These are phyloP conservation scores for Rhodotorula paludigena DNA, from an alignment of 768 basidiomycete genomes.

Conservation along the genomic window DNA sequence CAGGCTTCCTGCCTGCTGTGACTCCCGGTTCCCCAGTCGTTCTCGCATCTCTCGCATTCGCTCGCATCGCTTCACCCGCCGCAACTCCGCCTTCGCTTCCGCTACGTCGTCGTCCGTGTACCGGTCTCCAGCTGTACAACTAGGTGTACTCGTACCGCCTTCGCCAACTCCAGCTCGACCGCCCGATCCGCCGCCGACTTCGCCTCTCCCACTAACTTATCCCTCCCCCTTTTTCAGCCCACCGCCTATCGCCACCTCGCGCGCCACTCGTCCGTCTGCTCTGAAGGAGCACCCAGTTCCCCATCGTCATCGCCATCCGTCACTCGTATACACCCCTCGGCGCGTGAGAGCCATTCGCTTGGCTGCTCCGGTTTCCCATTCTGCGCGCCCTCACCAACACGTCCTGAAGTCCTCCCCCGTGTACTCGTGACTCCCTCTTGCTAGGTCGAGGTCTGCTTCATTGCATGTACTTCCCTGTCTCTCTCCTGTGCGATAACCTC, in stretches of 20 bases:
- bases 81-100: not conserved
- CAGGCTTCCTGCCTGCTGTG: no score
- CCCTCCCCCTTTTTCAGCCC: not conserved
- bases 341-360: conserved; percentile 12
- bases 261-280: conserved; percentile 2
- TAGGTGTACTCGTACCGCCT: not conserved
- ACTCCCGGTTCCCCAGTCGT: not conserved
- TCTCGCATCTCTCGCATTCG: not conserved
- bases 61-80: not conserved
- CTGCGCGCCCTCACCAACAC: not conserved
- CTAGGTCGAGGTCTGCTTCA: conserved; percentile 10
- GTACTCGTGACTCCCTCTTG: not conserved
- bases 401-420: not conserved
- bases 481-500: conserved; percentile 1
- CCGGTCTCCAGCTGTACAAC: not conserved
- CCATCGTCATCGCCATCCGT: not conserved
- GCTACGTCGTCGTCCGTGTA: not conserved
- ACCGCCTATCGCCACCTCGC: not conserved
- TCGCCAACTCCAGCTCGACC: not conserved
- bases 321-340: not conserved
- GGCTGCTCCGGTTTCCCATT: conserved; percentile 5
- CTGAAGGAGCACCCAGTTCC: not conserved
- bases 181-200: not conserved
- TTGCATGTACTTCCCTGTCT: conserved; percentile 6
- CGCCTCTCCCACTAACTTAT: conserved; percentile 11